phyloP scores from a whole-genome alignment of 2,329 filamentous ascomycete genomes.

The Xylaria hypoxylon region DNA sequence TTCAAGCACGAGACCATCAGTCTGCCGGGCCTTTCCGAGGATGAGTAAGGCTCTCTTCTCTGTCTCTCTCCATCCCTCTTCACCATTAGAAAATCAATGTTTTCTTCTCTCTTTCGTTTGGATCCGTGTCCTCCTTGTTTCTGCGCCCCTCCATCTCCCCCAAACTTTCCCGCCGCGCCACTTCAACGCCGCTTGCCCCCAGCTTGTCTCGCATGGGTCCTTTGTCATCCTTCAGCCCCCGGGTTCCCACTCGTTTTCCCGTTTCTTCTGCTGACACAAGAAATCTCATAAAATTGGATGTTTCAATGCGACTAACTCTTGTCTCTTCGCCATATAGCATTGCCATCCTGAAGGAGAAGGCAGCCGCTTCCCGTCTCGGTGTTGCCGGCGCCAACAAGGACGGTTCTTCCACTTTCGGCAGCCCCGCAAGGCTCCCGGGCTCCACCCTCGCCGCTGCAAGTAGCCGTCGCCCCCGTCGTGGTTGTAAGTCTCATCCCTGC shows the following conservation, averaged over 20 bases:
- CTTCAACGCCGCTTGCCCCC: slow-evolving; percentile 15
- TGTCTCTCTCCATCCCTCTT: neutral
- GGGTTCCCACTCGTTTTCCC: neutral
- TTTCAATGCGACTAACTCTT: slow-evolving; percentile 23
- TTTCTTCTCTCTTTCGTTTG: neutral
- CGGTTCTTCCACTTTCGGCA: slow-evolving; percentile 39
- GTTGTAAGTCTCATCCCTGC: slow-evolving; percentile 38
- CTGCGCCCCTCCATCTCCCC: neutral
- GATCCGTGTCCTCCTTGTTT: neutral
- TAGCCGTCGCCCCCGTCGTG: slow-evolving; percentile 38
- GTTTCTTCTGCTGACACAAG: slow-evolving; percentile 4
- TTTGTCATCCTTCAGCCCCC: slow-evolving; percentile 20
- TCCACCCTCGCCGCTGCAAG: slow-evolving; percentile 40
- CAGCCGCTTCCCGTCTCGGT: slow-evolving; percentile 61
- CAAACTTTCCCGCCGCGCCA: slow-evolving; percentile 13
- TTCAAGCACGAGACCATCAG: slow-evolving; percentile 65
- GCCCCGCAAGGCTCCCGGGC: slow-evolving; percentile 44
- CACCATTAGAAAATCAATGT: neutral
- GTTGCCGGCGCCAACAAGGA: slow-evolving; percentile 52
- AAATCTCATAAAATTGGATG: neutral
- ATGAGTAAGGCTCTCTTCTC: slow-evolving; percentile 62
- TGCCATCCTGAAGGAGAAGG: slow-evolving; percentile 64
- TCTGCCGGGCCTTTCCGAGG: slow-evolving; percentile 67
- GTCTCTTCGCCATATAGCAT: slow-evolving; percentile 52
- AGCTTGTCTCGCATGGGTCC: slow-evolving; percentile 24